Percentiles rank a stretch among this genome's conserved stretches.
phyloP scores from a whole-genome alignment of 2,329 filamentous ascomycete species.

The Tolypocladium endophyticum region DNA sequence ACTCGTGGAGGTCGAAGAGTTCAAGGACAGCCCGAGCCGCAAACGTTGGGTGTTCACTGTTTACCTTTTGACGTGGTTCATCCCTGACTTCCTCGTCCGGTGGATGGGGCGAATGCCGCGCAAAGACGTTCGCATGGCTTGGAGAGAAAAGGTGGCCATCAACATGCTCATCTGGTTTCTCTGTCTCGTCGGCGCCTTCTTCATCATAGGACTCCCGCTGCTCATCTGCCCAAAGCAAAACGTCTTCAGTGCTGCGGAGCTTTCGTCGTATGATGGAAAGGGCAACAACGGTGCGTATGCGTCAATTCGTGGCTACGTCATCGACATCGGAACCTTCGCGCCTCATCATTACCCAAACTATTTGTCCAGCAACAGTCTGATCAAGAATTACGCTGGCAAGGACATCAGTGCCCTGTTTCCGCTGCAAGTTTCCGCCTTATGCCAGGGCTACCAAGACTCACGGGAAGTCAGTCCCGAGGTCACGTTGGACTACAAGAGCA shows the following conservation, averaged over 20 bases:
- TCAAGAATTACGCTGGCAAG: constrained; percentile 66
- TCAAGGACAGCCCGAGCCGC: constrained; percentile 64
- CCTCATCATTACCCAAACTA: constrained; percentile 62
- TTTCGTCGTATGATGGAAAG: constrained; percentile 65
- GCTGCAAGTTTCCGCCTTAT: constrained; percentile 86
- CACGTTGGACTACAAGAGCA: constrained; percentile 71
- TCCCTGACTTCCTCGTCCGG: constrained; percentile 76
- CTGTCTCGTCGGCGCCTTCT: constrained; percentile 70
- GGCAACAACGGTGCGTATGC: constrained; percentile 53
- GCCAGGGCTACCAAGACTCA: no score
- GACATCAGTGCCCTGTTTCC: constrained; percentile 90
- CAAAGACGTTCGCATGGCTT: constrained; percentile 84
- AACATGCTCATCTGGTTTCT: constrained; percentile 93
- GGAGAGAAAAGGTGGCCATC: constrained; percentile 96
- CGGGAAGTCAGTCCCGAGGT: no score
- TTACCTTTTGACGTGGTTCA: constrained; percentile 72
- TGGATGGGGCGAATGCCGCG: constrained; percentile 75
- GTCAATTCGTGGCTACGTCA: constrained; percentile 81
- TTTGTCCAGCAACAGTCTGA: constrained; percentile 47
- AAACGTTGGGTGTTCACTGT: constrained; percentile 87
- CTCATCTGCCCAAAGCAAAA: constrained; percentile 87
- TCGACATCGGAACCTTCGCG: constrained; percentile 66
- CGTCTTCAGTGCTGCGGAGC: constrained; percentile 71
- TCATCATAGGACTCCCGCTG: constrained; percentile 79
- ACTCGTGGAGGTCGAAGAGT: constrained; percentile 82